Evolutionary conservation across 805 yeast species (phyloP).

Genomic region (Saturnispora sanitii): DNA sequence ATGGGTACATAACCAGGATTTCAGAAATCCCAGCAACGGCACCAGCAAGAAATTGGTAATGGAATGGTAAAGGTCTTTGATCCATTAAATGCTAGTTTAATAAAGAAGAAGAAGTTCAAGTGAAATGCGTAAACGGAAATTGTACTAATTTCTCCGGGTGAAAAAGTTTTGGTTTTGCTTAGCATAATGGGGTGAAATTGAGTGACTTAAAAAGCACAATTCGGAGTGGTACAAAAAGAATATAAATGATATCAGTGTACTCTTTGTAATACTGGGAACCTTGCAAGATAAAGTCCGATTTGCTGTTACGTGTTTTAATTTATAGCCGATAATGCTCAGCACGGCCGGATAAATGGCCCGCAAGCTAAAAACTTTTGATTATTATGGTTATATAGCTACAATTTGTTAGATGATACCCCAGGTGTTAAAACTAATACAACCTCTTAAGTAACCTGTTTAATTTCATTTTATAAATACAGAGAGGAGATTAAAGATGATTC

Average conservation of each 20-base stretch:
- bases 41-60: constrained; percentile 85
- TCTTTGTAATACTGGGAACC: not conserved
- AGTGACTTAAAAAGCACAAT: too few species aligned
- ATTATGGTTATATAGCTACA: not conserved
- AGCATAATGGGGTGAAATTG: too few species aligned
- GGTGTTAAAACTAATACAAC: too few species aligned
- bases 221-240: not conserved
- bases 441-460: too few species aligned
- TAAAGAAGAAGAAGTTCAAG: not conserved
- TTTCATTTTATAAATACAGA: not conserved
- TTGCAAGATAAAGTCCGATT: not conserved
- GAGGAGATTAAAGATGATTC: not conserved
- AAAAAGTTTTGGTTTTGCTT: too few species aligned
- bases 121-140: not conserved
- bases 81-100: too few species aligned
- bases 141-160: not conserved
- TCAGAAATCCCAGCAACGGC: constrained; percentile 97
- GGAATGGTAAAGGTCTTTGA: constrained; percentile 67
- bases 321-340: not conserved
- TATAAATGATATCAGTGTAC: too few species aligned
- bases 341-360: not conserved
- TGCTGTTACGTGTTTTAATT: not conserved
- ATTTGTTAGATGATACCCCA: too few species aligned
- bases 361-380: not conserved
- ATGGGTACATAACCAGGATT: constrained; percentile 88